phyloP scores from a whole-genome alignment of 2,329 filamentous ascomycete species.

The Pyrenophora seminiperda region DNA sequence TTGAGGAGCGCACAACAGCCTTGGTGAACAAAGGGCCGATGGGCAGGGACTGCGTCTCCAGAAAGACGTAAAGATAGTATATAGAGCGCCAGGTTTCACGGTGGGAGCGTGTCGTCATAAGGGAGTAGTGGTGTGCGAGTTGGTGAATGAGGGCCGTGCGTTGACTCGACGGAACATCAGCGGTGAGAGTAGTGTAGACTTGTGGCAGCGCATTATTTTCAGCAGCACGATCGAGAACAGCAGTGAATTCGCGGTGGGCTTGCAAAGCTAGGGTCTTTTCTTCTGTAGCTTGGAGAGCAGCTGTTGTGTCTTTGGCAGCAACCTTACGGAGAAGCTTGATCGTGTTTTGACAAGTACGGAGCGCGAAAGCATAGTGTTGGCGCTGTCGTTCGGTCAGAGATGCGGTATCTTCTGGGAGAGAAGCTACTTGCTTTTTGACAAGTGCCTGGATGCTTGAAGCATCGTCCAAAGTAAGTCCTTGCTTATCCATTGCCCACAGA shows the following conservation, averaged over 20 bases:
- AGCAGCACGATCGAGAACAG: constrained; percentile 33
- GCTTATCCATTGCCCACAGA: constrained; percentile 13
- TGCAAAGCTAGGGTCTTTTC: constrained; percentile 1
- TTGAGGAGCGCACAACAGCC: constrained; percentile 31
- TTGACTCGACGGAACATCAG: constrained; percentile 18
- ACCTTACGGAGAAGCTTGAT: constrained; percentile 11
- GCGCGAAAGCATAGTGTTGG: constrained; percentile 13
- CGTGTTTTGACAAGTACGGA: constrained; percentile 13
- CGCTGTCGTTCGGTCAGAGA: constrained; percentile 2
- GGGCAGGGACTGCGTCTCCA: constrained; percentile 23
- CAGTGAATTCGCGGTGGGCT: constrained; percentile 29
- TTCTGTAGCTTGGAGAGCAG: neutral
- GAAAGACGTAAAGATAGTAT: constrained; percentile 37
- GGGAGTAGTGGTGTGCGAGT: constrained; percentile 41
- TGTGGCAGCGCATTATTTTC: constrained; percentile 32
- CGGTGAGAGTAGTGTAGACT: constrained; percentile 20
- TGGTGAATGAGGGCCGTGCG: constrained; percentile 37
- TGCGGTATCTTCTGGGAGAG: constrained; percentile 4
- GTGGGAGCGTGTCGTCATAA: constrained; percentile 28
- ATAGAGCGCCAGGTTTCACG: constrained; percentile 33
- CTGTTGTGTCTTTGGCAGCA: neutral
- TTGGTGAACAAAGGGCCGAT: constrained; percentile 40
- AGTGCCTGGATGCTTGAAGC: constrained; percentile 11
- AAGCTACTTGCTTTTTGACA: constrained; percentile 6
- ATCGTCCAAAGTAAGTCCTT: constrained; percentile 13